A percentile compares a stretch with the other conserved stretches of the same genome.
Evolutionary conservation across 2,329 filamentous ascomycete species (phyloP).

Genomic region (Cladophialophora exuberans): DNA sequence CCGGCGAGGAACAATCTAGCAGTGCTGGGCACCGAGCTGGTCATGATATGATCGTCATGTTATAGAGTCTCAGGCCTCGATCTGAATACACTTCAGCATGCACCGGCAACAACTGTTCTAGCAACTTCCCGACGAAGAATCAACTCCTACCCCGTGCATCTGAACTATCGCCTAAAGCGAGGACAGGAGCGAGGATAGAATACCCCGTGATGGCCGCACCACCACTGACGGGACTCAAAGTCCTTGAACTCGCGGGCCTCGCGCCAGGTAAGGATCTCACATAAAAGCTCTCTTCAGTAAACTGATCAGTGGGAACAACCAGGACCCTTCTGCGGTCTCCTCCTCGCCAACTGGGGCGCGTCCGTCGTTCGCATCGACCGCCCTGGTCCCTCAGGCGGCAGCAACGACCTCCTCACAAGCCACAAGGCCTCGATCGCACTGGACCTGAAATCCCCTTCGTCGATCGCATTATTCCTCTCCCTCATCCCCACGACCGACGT

Average conservation of each 20-base stretch:
- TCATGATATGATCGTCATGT: too few relatives aligned
- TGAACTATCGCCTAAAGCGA: too few relatives aligned
- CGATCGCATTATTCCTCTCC: constrained; percentile 67
- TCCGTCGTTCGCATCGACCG: constrained; percentile 85
- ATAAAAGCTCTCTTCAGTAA: neutral
- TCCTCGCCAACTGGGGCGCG: constrained; percentile 88
- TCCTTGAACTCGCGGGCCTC: constrained; percentile 68
- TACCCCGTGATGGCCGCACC: constrained; percentile 32
- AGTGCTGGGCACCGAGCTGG: too few relatives aligned
- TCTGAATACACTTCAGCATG: too few relatives aligned
- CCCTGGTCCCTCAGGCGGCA: constrained; percentile 48
- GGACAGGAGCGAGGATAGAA: neutral
- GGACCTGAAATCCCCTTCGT: constrained; percentile 75
- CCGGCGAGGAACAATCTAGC: too few relatives aligned
- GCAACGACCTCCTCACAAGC: constrained; percentile 74
- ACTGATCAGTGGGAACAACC: neutral
- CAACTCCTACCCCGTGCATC: too few relatives aligned
- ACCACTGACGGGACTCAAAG: constrained; percentile 62
- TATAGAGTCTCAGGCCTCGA: too few relatives aligned
- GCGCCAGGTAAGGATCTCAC: constrained; percentile 58
- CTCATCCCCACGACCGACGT: constrained; percentile 71
- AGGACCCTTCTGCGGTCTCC: constrained; percentile 87
- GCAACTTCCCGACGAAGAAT: too few relatives aligned
- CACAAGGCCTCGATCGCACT: constrained; percentile 78
- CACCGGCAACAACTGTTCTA: too few relatives aligned